Conservation (phyloP, 768 basidiomycete species). For the Psilocybe azurescens region DNA sequence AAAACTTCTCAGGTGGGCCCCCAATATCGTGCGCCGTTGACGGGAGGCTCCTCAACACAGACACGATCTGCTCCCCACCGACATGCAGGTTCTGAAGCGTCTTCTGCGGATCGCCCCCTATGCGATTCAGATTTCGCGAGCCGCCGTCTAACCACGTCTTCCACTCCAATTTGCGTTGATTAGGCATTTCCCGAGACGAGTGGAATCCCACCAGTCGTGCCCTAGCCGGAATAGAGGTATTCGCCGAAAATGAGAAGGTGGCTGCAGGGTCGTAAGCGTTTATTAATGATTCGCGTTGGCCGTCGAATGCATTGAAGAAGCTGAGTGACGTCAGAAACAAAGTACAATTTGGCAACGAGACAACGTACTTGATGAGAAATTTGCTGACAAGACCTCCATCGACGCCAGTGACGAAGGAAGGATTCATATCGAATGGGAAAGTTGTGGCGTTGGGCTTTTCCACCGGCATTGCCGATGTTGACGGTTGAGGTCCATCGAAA, state of each 20-base stretch:
- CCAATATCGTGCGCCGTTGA: conserved; percentile 83
- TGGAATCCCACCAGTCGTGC: conserved; percentile 78
- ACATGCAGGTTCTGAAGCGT: conserved; percentile 71
- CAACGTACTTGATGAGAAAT: conserved; percentile 77
- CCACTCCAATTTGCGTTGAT: conserved; percentile 88
- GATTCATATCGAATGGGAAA: conserved; percentile 79
- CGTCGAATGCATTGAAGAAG: conserved; percentile 87
- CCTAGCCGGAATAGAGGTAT: conserved; percentile 81
- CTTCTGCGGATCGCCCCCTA: conserved; percentile 66
- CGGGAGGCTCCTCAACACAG: conserved; percentile 69
- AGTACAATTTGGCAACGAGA: neutral
- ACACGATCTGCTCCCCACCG: conserved; percentile 67
- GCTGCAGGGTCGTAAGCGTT: conserved; percentile 83
- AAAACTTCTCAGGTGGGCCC: conserved; percentile 81
- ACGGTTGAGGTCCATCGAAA: conserved; percentile 72
- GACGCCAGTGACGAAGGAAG: conserved; percentile 78
- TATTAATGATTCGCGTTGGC: conserved; percentile 65
- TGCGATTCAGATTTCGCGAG: conserved; percentile 79
- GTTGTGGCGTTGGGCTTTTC: conserved; percentile 62
- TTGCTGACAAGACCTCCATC: conserved; percentile 69
- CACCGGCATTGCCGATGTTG: conserved; percentile 46
- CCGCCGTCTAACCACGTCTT: conserved; percentile 66
- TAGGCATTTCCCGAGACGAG: conserved; percentile 66
- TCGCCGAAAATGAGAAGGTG: conserved; percentile 91
- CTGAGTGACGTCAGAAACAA: conserved; percentile 41